Percentiles rank a stretch among this genome's conserved stretches.
phyloP scores from a whole-genome alignment of 331 rosid genomes.

The Telfairia occidentalis region DNA sequence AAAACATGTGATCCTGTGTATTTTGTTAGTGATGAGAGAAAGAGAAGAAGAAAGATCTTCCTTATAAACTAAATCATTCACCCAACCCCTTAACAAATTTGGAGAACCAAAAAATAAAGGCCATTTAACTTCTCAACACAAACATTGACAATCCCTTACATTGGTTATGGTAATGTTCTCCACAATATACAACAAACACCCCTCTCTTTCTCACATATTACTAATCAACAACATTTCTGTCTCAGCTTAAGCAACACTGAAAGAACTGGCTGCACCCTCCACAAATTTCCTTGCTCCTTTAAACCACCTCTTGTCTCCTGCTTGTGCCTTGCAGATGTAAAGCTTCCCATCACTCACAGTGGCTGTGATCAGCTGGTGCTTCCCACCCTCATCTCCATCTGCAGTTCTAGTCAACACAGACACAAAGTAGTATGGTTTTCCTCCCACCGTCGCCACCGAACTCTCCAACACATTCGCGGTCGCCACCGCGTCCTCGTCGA shows the following conservation, averaged over 20 bases:
- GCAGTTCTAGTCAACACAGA: conserved; percentile 95
- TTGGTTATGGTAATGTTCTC: conserved; percentile 31
- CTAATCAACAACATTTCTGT: neutral
- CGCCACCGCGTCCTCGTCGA: conserved; percentile 66
- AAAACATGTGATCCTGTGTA: too few species aligned
- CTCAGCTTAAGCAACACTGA: conserved; percentile 66
- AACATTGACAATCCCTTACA: conserved; percentile 10
- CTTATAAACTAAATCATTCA: neutral
- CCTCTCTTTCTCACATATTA: conserved; percentile 7
- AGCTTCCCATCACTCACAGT: conserved; percentile 75
- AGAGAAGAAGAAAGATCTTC: neutral
- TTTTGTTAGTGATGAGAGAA: neutral
- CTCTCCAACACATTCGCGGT: conserved; percentile 69
- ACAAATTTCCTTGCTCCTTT: conserved; percentile 88
- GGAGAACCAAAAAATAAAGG: neutral
- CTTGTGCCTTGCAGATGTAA: conserved; percentile 90
- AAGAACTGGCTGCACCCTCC: conserved; percentile 60
- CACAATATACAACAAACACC: conserved; percentile 30
- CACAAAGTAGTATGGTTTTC: conserved; percentile 51
- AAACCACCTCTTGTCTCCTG: conserved; percentile 99
- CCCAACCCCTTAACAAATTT: neutral
- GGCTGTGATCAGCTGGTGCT: conserved; percentile 80
- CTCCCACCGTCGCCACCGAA: conserved; percentile 24
- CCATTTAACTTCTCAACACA: neutral
- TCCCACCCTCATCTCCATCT: conserved; percentile 97